Evolutionary conservation across 73 alveolate genomes (phyloP).

Genomic region (Halteria grandinella): DNA sequence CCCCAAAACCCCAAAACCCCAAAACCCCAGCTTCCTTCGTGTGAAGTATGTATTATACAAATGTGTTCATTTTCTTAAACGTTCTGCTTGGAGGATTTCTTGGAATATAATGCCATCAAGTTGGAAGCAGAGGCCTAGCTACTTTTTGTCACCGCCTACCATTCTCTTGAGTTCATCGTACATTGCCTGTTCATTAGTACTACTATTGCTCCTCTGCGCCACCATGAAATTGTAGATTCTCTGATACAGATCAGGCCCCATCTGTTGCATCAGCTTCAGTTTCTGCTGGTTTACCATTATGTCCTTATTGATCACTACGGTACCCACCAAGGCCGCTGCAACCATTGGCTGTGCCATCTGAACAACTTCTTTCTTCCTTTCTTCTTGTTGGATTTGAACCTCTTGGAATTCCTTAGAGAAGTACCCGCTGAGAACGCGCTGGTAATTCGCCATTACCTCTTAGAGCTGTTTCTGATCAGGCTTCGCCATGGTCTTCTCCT

Average conservation of each 20-base stretch:
- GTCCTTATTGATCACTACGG: neutral
- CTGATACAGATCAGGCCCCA: slow-evolving; percentile 37
- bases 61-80: no score
- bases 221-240: slow-evolving; percentile 38
- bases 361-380: neutral
- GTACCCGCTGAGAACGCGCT: slow-evolving; percentile 23
- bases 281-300: neutral
- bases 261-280: neutral
- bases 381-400: neutral
- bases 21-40: no score
- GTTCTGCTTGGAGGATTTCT: no score
- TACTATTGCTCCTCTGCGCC: slow-evolving; percentile 18
- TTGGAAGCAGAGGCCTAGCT: slow-evolving; percentile 17
- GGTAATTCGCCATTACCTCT: slow-evolving; percentile 29
- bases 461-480: slow-evolving; percentile 21
- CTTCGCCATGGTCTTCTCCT: slow-evolving; percentile 28
- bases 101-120: slow-evolving; percentile 52
- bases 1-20: no score
- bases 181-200: slow-evolving; percentile 31
- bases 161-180: neutral
- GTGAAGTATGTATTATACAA: no score
- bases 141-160: slow-evolving; percentile 27
- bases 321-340: neutral
- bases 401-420: slow-evolving; percentile 9
- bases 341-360: neutral